A percentile compares a stretch with the other conserved stretches of the same genome.
phyloP scores from a whole-genome alignment of 2,329 filamentous ascomycete species.

The Venturia effusa region DNA sequence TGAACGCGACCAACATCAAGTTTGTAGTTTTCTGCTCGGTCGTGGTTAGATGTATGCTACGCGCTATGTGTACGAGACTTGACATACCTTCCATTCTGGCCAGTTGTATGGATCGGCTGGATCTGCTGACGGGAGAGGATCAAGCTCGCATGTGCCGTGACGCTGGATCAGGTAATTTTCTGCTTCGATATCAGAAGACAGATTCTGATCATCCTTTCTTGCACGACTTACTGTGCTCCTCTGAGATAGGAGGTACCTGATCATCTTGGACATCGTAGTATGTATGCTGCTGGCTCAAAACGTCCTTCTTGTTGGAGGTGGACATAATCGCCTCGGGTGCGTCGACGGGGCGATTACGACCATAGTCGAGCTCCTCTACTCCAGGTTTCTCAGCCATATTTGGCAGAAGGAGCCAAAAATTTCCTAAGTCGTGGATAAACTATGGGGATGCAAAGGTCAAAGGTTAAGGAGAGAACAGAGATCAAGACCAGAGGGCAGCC shows the following conservation, averaged over 20 bases:
- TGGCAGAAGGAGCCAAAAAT: neutral
- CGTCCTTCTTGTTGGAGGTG: neutral
- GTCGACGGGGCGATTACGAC: neutral
- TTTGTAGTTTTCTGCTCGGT: conserved; percentile 38
- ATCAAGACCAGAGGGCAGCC: neutral
- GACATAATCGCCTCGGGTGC: neutral
- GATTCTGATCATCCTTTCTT: neutral
- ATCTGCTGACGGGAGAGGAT: conserved; percentile 40
- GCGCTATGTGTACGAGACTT: neutral
- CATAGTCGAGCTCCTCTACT: neutral
- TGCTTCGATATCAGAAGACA: conserved; percentile 27
- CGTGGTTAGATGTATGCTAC: neutral
- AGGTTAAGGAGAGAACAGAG: neutral
- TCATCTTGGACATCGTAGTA: neutral
- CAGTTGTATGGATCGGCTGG: conserved; percentile 47
- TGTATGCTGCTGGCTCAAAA: neutral
- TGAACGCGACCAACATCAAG: conserved; percentile 44
- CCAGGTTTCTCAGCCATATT: neutral
- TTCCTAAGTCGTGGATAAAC: neutral
- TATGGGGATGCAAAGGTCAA: neutral
- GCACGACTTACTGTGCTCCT: neutral
- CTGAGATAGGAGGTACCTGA: neutral
- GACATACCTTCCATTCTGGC: conserved; percentile 37
- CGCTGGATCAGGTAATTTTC: conserved; percentile 39
- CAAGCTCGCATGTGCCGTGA: conserved; percentile 44